Percentiles rank a stretch among this genome's conserved stretches.
phyloP scores from a whole-genome alignment of 495 filamentous ascomycete species.

The Platismatia glauca region DNA sequence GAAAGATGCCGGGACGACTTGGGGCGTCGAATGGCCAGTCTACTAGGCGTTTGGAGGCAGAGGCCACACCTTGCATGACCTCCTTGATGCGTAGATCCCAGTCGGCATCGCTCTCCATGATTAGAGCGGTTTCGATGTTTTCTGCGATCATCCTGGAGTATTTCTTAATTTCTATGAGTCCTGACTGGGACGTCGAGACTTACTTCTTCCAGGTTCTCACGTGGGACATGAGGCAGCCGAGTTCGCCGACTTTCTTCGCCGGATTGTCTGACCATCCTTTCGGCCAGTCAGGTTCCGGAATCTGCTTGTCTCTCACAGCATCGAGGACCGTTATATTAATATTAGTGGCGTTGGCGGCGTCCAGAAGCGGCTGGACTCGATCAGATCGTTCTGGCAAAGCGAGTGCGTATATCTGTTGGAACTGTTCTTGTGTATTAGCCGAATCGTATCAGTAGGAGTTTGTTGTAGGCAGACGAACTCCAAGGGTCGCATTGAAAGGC shows the following conservation, averaged over 20 bases:
- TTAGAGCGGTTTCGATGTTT: slow-evolving; percentile 32
- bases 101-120: slow-evolving; percentile 43
- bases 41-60: slow-evolving; percentile 51
- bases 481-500: slow-evolving; percentile 15
- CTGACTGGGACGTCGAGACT: neutral
- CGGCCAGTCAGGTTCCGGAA: slow-evolving; percentile 15
- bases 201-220: slow-evolving; percentile 22
- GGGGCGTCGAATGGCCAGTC: slow-evolving; percentile 24
- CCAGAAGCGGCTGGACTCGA: slow-evolving; percentile 13
- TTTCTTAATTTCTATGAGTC: neutral
- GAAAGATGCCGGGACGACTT: slow-evolving; percentile 9
- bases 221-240: slow-evolving; percentile 20
- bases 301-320: slow-evolving; percentile 19
- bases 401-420: slow-evolving; percentile 16
- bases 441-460: neutral
- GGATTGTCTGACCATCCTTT: slow-evolving; percentile 11
- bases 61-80: slow-evolving; percentile 30
- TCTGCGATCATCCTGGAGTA: slow-evolving; percentile 30
- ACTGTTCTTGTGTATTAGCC: slow-evolving; percentile 9
- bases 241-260: slow-evolving; percentile 9
- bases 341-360: slow-evolving; percentile 20
- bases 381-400: slow-evolving; percentile 16
- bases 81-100: slow-evolving; percentile 38
- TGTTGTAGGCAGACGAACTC: neutral
- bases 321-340: slow-evolving; percentile 19